Evolutionary conservation across 2,329 filamentous ascomycete species (phyloP).

Genomic region (Neurospora crassa): DNA sequence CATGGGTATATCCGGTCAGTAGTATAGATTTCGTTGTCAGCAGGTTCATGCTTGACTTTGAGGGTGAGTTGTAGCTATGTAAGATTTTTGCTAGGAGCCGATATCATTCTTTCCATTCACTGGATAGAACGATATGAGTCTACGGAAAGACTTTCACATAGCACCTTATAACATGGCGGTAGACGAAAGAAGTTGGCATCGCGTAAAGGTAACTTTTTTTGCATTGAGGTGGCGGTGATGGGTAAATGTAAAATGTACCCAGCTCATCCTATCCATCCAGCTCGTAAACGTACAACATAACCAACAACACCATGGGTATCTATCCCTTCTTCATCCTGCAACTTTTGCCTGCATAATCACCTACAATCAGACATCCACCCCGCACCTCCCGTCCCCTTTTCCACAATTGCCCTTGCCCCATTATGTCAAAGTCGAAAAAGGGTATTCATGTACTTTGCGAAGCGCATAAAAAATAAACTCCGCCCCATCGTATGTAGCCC

Average conservation of each 20-base stretch:
- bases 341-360: neutral
- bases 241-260: neutral
- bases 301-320: neutral
- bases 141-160: no score
- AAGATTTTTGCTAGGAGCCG: no score
- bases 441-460: neutral
- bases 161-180: neutral
- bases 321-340: neutral
- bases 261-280: neutral
- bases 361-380: neutral
- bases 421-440: neutral
- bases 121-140: no score
- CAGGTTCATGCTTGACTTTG: no score
- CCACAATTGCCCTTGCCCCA: neutral
- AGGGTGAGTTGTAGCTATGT: no score
- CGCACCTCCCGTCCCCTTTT: neutral
- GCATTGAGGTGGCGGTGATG: neutral
- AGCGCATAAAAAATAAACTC: neutral
- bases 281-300: neutral
- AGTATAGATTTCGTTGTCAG: no score
- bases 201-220: neutral
- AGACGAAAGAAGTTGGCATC: neutral
- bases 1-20: no score
- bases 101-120: no score
- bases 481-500: neutral